Evolutionary conservation across 495 filamentous ascomycete species (phyloP), one percentile per base, ranked within the genome.

Genomic region (Penicillium angulare): DNA sequence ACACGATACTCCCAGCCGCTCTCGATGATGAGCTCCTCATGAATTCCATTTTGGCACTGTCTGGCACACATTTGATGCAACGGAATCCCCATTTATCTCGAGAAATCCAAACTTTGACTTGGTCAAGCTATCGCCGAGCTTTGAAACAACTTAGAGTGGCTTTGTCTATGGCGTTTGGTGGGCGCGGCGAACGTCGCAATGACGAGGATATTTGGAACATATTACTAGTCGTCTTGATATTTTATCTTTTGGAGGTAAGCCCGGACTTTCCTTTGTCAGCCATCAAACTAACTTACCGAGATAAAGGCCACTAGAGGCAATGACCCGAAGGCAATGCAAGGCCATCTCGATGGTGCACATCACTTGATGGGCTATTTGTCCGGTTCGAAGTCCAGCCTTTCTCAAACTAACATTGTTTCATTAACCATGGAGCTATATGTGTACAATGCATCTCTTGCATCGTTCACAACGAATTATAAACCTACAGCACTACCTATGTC

Each of bases 211-310:
- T 41, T 23, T 53, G 49, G 46, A 49, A 50, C 17, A 44, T 44
- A 35, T 38, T 57, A 4, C 34, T 57, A 31, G 40, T 57, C 29
- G 55, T 57, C n/a, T 49, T 57, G 15, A 46, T 57, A 53, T 53
- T 57, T 23, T 57, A 57, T 45, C 45, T 57, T 43, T 17, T 57
- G 29, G 55, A 57, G 55, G 55, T 46, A 57, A 26, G 55, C 3
- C 16, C 23, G 3, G 31, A 13, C 20, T 17, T 39, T 7, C 16
- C 27, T 1, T 13, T 10, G 8, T 12, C 5, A 33, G n/a, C 15
- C 12, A 6, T 1, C 21, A 40, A 13, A 23, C 1, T 29, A 31
- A 43, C 56, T 54, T 7, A 59, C 47, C 13, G 16, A 12, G n/a
- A n/a, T 17, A 16, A 23, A 59, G 56, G 56, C 56, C 9, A 59